A percentile compares a stretch with the other conserved stretches of the same genome.
These are phyloP conservation scores for Umbelopsis vinacea DNA, from an alignment of 192 early-diverging fungal species.

Conservation along the genomic window DNA sequence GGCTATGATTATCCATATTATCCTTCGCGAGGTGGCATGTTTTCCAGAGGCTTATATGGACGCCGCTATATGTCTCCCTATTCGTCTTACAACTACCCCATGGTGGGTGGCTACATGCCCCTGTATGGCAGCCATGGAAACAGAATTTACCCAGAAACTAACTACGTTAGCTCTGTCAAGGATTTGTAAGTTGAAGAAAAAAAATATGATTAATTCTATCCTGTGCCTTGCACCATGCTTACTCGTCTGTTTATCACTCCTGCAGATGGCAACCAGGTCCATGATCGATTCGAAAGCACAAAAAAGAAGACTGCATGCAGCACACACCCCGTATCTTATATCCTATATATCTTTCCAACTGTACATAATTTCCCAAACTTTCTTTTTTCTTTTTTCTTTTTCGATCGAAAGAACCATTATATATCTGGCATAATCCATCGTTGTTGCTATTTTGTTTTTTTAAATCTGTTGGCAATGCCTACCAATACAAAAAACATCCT, in stretches of 20 bases:
- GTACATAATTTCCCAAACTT: not conserved
- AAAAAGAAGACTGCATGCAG: conserved; percentile 11
- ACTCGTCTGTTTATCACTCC: not conserved
- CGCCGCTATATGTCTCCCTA: conserved; percentile 20
- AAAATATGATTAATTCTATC: no score
- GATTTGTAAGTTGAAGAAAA: not conserved
- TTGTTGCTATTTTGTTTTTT: not conserved
- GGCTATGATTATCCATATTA: conserved; percentile 18
- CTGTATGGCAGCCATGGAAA: conserved; percentile 17
- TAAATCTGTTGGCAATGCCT: no score
- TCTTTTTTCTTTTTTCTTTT: not conserved
- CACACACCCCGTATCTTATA: not conserved
- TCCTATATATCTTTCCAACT: not conserved
- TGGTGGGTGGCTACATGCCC: conserved; percentile 20
- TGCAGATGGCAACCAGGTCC: conserved; percentile 17
- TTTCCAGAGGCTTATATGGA: not conserved
- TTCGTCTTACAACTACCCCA: conserved; percentile 14
- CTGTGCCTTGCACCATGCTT: not conserved
- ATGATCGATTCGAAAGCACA: not conserved
- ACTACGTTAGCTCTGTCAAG: conserved; percentile 18
- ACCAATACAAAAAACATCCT: no score
- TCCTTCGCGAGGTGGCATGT: not conserved
- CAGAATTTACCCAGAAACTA: conserved; percentile 18
- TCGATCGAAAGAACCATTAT: not conserved
- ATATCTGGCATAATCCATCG: not conserved